phyloP scores from a whole-genome alignment of 352 stramenopile genomes.

The Phytophthora pisi region DNA sequence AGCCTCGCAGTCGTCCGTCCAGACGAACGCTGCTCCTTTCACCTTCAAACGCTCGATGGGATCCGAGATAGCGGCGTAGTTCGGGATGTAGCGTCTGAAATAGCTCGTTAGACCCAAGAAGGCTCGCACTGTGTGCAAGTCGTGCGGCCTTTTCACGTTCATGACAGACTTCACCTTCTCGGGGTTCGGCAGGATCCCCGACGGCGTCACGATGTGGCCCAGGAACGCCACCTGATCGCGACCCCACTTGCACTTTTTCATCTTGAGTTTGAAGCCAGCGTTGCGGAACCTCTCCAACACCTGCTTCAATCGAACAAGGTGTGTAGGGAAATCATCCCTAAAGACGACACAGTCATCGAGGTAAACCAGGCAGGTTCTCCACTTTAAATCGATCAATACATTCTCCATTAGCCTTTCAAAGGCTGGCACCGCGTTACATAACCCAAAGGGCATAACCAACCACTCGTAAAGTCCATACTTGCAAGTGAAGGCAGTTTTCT shows the following conservation, averaged over 20 bases:
- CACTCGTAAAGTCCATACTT: constrained; percentile 6
- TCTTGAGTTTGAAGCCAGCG: constrained; percentile 5
- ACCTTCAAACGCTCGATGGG: constrained; percentile 5
- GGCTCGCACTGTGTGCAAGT: constrained; percentile 1
- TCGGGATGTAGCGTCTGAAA: constrained; percentile 3
- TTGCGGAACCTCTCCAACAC: constrained; percentile 1
- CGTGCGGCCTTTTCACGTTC: not conserved
- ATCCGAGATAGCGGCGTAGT: not conserved
- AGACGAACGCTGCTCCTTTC: not conserved
- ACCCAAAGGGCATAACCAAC: constrained; percentile 3
- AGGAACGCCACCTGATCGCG: constrained; percentile 7
- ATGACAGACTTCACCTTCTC: constrained; percentile 12
- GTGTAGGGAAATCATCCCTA: constrained; percentile 6
- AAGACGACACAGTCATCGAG: constrained; percentile 8
- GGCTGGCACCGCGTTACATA: constrained; percentile 2
- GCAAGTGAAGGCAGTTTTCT: constrained; percentile 2
- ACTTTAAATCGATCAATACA: constrained; percentile 5
- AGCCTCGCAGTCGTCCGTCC: constrained; percentile 1
- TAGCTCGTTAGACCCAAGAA: constrained; percentile 6
- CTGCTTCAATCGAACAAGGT: not conserved
- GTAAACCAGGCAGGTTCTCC: constrained; percentile 6
- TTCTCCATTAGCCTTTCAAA: constrained; percentile 14
- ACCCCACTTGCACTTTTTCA: constrained; percentile 16
- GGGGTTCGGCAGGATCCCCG: constrained; percentile 1
- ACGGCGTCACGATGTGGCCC: constrained; percentile 6